Conservation (phyloP, 2,329 filamentous ascomycete genomes). For the Colletotrichum phormii region DNA sequence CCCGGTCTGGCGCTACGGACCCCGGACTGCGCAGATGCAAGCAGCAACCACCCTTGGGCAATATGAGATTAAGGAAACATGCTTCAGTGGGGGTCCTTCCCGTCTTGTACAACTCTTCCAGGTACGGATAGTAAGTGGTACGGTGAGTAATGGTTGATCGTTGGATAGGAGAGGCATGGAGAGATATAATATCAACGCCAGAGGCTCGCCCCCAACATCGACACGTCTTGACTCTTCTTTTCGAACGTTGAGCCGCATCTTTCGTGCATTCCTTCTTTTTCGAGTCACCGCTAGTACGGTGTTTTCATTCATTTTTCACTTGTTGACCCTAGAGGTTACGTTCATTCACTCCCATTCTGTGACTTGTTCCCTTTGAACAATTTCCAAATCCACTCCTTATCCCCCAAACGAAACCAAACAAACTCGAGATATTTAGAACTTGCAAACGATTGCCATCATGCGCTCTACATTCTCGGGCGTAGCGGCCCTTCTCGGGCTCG, state of each 20-base stretch:
- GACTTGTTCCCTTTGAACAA: slow-evolving; percentile 4
- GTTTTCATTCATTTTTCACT: slow-evolving; percentile 29
- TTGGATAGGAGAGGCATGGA: background rate
- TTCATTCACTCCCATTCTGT: slow-evolving; percentile 19
- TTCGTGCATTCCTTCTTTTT: slow-evolving; percentile 26
- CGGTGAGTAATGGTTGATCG: background rate
- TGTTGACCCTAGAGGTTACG: slow-evolving; percentile 29
- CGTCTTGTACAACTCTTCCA: background rate
- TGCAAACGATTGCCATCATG: slow-evolving; percentile 23
- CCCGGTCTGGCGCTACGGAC: slow-evolving; percentile 17
- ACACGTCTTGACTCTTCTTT: background rate
- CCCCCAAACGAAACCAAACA: background rate
- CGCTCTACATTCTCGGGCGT: slow-evolving; percentile 30
- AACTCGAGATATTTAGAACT: slow-evolving; percentile 1
- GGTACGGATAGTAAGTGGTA: background rate
- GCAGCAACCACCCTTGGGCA: slow-evolving; percentile 2
- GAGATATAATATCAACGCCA: slow-evolving; percentile 17
- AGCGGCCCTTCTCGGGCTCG: slow-evolving; percentile 39
- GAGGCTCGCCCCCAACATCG: background rate
- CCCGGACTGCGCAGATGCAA: slow-evolving; percentile 10
- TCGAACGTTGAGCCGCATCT: slow-evolving; percentile 13
- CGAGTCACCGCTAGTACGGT: slow-evolving; percentile 30
- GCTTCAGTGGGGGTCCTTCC: slow-evolving; percentile 16
- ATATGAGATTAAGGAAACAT: slow-evolving; percentile 26
- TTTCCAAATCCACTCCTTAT: slow-evolving; percentile 4